Conservation (phyloP, 139 green algal genomes). For the Zygnema circumcarinatum region DNA sequence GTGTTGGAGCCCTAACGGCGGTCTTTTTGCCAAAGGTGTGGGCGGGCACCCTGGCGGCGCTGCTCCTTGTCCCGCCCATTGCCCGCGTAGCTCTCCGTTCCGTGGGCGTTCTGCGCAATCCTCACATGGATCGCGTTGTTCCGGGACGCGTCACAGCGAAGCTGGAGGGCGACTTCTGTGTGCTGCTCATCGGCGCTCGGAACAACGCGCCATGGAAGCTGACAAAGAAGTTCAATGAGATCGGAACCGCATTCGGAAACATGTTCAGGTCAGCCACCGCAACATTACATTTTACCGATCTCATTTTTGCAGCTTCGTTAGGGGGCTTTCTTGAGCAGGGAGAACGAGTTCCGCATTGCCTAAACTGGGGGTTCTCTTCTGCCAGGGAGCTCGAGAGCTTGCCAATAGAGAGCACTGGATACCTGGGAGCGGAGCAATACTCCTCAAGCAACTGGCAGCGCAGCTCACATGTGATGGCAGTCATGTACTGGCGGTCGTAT, state of each 20-base stretch:
- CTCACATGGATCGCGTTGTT: conserved; percentile 2
- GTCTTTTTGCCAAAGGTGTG: background rate
- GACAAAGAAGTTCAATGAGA: background rate
- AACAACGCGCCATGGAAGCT: conserved; percentile 40
- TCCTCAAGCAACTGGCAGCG: background rate
- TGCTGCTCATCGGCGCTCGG: conserved; percentile 24
- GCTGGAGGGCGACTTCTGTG: conserved; percentile 37
- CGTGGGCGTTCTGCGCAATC: background rate
- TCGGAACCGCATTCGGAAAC: background rate
- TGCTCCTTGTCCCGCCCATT: conserved; percentile 1
- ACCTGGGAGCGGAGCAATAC: background rate
- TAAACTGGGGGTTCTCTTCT: too few relatives aligned
- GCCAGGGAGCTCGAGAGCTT: conserved; percentile 6
- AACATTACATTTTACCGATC: too few relatives aligned
- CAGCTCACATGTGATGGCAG: conserved; percentile 1
- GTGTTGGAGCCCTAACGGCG: conserved; percentile 4
- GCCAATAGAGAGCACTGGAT: conserved; percentile 20
- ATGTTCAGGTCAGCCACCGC: conserved; percentile 35
- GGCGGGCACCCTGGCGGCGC: background rate
- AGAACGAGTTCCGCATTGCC: too few relatives aligned
- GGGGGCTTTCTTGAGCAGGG: too few relatives aligned
- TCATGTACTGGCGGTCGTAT: conserved; percentile 41
- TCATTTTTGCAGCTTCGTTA: too few relatives aligned
- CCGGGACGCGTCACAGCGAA: conserved; percentile 8
- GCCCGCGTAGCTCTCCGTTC: background rate